Conservation (phyloP, 257 asterid species). For the Ophiorrhiza pumila region DNA sequence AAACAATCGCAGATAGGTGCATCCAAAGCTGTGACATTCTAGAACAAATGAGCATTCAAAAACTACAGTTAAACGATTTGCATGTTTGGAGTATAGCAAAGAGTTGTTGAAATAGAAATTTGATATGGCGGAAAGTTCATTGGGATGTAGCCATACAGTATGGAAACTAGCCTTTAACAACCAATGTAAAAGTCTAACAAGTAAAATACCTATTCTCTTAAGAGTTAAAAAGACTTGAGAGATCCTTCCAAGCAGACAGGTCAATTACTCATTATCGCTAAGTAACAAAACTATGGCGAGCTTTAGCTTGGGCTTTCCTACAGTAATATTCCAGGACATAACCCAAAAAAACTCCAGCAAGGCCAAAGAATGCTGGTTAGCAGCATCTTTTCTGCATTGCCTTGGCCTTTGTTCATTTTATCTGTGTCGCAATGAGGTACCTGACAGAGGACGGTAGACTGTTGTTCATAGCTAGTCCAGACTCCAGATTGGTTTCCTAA, state of each 20-base stretch:
- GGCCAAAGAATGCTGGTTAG: neutral
- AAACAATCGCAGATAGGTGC: too few relatives aligned
- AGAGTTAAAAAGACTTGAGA: too few relatives aligned
- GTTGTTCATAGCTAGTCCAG: neutral
- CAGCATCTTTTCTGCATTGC: conserved; percentile 9
- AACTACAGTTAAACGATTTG: neutral
- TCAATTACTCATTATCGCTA: neutral
- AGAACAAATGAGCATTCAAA: neutral
- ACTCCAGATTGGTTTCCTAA: neutral
- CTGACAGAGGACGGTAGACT: neutral
- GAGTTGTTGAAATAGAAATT: neutral
- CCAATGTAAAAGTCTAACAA: too few relatives aligned
- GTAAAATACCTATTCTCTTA: too few relatives aligned
- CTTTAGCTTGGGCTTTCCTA: neutral
- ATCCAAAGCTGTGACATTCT: neutral
- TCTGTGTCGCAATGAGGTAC: neutral
- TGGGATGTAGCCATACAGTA: too few relatives aligned
- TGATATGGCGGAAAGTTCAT: neutral
- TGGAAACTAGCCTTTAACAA: too few relatives aligned
- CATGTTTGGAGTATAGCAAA: neutral
- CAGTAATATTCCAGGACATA: neutral
- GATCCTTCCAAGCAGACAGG: too few relatives aligned
- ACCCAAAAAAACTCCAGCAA: neutral
- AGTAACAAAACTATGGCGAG: neutral
- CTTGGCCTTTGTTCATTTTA: neutral